phyloP scores from a whole-genome alignment of 1,284 basidiomycete species.

The Coniferiporia sulphurascens region DNA sequence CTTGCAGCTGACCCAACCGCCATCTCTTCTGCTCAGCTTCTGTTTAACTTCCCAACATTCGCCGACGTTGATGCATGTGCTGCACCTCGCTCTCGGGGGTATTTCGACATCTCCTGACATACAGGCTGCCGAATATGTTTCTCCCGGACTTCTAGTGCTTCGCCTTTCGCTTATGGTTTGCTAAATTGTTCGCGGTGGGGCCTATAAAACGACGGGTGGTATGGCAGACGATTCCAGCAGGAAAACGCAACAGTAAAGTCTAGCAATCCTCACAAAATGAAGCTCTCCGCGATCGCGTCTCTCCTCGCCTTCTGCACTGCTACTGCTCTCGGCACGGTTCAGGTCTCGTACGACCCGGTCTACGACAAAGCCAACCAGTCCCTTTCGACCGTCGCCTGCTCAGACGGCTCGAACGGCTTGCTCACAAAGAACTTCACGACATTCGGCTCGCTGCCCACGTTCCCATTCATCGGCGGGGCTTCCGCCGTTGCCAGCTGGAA shows the following conservation, averaged over 20 bases:
- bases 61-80: not conserved
- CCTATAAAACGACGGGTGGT: slow-evolving; percentile 3
- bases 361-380: slow-evolving; percentile 37
- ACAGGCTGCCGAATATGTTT: slow-evolving; percentile 1
- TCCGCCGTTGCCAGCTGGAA: slow-evolving; percentile 39
- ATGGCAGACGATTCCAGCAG: not conserved
- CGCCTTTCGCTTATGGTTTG: not conserved
- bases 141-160: not conserved
- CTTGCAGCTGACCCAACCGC: slow-evolving; percentile 10
- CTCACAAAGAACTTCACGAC: slow-evolving; percentile 32
- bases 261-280: slow-evolving; percentile 5
- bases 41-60: not conserved
- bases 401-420: slow-evolving; percentile 46
- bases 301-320: slow-evolving; percentile 4
- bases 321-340: slow-evolving; percentile 17
- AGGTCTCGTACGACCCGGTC: slow-evolving; percentile 37
- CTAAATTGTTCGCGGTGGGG: not conserved
- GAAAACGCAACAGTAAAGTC: not conserved
- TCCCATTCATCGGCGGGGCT: slow-evolving; percentile 43
- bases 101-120: slow-evolving; percentile 5
- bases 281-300: slow-evolving; percentile 6
- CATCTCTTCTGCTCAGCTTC: not conserved
- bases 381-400: slow-evolving; percentile 43
- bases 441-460: slow-evolving; percentile 37
- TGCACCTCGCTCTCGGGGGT: not conserved